A percentile compares a stretch with the other conserved stretches of the same genome.
phyloP scores from a whole-genome alignment of 768 basidiomycete genomes.

The Amanita subjunquillea region DNA sequence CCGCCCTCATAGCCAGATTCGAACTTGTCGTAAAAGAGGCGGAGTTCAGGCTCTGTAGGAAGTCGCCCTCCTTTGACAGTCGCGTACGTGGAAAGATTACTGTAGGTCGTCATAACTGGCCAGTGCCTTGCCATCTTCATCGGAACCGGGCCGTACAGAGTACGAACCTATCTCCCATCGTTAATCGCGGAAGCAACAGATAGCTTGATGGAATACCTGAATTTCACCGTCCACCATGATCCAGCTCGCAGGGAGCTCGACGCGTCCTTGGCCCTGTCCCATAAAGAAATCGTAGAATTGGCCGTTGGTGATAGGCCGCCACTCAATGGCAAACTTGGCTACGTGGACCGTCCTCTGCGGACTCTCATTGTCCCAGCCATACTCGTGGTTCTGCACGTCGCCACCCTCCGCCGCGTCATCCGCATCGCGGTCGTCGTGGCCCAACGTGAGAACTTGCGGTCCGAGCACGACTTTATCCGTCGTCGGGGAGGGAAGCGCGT shows the following conservation, averaged over 20 bases:
- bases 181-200: neutral
- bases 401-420: slow-evolving; percentile 36
- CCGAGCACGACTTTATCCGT: slow-evolving; percentile 44
- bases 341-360: slow-evolving; percentile 56
- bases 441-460: slow-evolving; percentile 50
- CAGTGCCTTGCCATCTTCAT: slow-evolving; percentile 73
- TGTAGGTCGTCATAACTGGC: slow-evolving; percentile 77
- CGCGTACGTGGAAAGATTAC: slow-evolving; percentile 73
- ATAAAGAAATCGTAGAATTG: slow-evolving; percentile 68
- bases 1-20: slow-evolving; percentile 67
- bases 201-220: slow-evolving; percentile 24
- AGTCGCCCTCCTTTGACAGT: slow-evolving; percentile 84
- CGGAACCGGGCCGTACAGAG: slow-evolving; percentile 76
- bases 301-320: slow-evolving; percentile 82
- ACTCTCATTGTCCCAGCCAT: slow-evolving; percentile 95
- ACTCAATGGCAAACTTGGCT: slow-evolving; percentile 63
- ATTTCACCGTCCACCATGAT: slow-evolving; percentile 38
- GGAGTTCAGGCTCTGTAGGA: slow-evolving; percentile 84
- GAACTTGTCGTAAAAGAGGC: slow-evolving; percentile 68
- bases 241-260: slow-evolving; percentile 69
- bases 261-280: slow-evolving; percentile 29
- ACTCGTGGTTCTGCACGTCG: slow-evolving; percentile 48
- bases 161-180: slow-evolving; percentile 49
- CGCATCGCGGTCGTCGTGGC: slow-evolving; percentile 75
- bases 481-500: slow-evolving; percentile 31